These are phyloP conservation scores for Myriosclerotinia duriaeana DNA, from an alignment of 2,329 filamentous ascomycete species.

Conservation along the genomic window DNA sequence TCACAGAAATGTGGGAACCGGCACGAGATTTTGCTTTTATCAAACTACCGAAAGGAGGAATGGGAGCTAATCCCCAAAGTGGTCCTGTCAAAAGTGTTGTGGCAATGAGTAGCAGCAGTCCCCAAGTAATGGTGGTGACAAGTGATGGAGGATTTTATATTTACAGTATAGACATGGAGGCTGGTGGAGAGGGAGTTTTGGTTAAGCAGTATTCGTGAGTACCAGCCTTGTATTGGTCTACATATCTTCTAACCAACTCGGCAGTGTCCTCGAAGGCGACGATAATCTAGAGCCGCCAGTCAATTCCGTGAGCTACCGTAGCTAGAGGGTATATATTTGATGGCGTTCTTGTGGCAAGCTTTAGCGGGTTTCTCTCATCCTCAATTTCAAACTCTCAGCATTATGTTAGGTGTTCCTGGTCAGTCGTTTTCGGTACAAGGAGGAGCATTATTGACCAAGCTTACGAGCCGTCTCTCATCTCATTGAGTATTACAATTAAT, in stretches of 20 bases:
- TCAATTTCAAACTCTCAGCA: slow-evolving; percentile 5
- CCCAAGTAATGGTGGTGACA: slow-evolving; percentile 97
- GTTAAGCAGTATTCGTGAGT: slow-evolving; percentile 92
- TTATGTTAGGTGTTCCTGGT: slow-evolving; percentile 23
- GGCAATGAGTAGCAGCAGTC: slow-evolving; percentile 90
- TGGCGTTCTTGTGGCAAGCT: slow-evolving; percentile 17
- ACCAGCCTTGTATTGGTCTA: not conserved
- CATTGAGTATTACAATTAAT: slow-evolving; percentile 17
- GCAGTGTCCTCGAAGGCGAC: slow-evolving; percentile 40
- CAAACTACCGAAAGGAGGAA: slow-evolving; percentile 70
- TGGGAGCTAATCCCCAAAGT: slow-evolving; percentile 39
- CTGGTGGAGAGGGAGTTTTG: slow-evolving; percentile 87
- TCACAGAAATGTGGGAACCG: slow-evolving; percentile 98
- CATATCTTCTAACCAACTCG: not conserved
- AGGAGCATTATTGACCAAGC: slow-evolving; percentile 17
- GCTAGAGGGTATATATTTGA: slow-evolving; percentile 19
- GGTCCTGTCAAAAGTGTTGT: slow-evolving; percentile 83
- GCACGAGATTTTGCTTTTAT: slow-evolving; percentile 94
- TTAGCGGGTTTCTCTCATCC: slow-evolving; percentile 5
- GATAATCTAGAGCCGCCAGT: slow-evolving; percentile 39
- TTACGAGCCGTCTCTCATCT: slow-evolving; percentile 22
- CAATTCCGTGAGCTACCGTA: slow-evolving; percentile 32
- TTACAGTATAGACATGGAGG: slow-evolving; percentile 92
- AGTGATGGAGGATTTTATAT: slow-evolving; percentile 94
- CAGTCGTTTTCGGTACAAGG: slow-evolving; percentile 12